phyloP scores from a whole-genome alignment of 176 grass and related monocot genomes.

The Musa schizocarpa region DNA sequence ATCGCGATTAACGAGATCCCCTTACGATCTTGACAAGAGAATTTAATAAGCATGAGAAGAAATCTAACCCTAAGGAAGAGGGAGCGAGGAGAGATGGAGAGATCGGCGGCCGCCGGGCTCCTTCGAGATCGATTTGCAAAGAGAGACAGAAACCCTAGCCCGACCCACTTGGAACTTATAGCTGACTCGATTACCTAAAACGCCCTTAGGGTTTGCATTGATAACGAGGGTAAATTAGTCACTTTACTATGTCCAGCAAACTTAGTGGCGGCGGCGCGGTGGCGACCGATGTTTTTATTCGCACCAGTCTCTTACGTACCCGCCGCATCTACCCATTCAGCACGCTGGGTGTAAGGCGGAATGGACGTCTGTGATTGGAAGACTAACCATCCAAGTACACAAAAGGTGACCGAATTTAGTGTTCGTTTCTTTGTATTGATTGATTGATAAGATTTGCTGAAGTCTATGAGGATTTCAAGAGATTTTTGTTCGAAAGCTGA shows the following conservation, averaged over 20 bases:
- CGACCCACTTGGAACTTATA: background rate
- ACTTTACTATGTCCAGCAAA: background rate
- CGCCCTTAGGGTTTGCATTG: background rate
- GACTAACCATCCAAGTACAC: too few species aligned
- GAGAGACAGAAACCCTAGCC: background rate
- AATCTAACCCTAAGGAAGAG: background rate
- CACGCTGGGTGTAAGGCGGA: too few species aligned
- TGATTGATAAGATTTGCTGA: too few species aligned
- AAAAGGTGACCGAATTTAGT: too few species aligned
- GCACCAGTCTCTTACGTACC: too few species aligned
- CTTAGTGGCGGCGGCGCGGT: background rate
- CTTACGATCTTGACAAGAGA: background rate
- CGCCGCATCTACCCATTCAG: too few species aligned
- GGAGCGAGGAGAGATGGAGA: background rate
- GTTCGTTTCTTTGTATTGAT: too few species aligned
- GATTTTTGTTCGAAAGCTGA: too few species aligned
- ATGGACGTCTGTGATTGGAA: too few species aligned
- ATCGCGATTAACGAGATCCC: background rate
- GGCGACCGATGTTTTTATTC: background rate
- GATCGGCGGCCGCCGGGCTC: background rate
- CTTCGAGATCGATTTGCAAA: background rate
- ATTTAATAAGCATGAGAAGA: background rate
- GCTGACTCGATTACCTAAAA: background rate
- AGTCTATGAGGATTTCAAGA: too few species aligned
- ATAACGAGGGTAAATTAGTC: background rate